phyloP scores from a whole-genome alignment of 129 eudicot genomes.

The Apium graveolens region DNA sequence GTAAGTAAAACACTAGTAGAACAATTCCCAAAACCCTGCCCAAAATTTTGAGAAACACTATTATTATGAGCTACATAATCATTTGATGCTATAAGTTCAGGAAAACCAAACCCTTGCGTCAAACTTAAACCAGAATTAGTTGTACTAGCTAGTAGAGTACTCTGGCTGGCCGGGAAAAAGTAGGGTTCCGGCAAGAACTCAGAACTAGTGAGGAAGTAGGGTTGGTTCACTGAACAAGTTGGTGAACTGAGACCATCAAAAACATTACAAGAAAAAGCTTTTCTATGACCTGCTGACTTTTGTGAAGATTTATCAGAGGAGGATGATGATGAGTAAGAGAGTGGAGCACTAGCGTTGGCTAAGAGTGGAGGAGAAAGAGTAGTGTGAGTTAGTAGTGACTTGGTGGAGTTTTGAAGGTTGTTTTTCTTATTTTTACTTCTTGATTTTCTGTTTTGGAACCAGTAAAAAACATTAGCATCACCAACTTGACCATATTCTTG shows the following conservation, averaged over 20 bases:
- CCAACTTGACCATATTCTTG: constrained; percentile 96
- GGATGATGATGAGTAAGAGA: constrained; percentile 52
- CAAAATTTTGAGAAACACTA: not conserved
- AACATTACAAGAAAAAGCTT: constrained; percentile 19
- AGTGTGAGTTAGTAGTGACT: constrained; percentile 3
- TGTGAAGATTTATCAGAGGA: constrained; percentile 65
- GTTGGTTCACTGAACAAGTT: constrained; percentile 69
- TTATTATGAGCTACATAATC: constrained; percentile 5
- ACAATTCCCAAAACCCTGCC: constrained; percentile 33
- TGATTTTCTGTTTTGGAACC: constrained; percentile 96
- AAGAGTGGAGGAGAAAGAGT: constrained; percentile 12
- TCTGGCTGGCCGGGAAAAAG: constrained; percentile 33
- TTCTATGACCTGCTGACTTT: constrained; percentile 20
- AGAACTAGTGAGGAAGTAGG: constrained; percentile 13
- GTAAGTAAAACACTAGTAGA: constrained; percentile 38
- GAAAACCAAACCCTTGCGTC: constrained; percentile 47
- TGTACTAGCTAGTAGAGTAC: constrained; percentile 11
- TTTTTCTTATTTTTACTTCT: constrained; percentile 70
- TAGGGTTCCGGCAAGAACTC: constrained; percentile 52
- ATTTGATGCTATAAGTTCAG: constrained; percentile 18
- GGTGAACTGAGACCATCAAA: constrained; percentile 48
- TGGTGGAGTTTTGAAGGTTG: constrained; percentile 22
- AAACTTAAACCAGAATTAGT: constrained; percentile 7
- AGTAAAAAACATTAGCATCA: constrained; percentile 91
- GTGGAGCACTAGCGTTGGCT: constrained; percentile 1